These are phyloP conservation scores for Bassia scoparia DNA, from an alignment of 148 eudicot species.

Conservation along the genomic window DNA sequence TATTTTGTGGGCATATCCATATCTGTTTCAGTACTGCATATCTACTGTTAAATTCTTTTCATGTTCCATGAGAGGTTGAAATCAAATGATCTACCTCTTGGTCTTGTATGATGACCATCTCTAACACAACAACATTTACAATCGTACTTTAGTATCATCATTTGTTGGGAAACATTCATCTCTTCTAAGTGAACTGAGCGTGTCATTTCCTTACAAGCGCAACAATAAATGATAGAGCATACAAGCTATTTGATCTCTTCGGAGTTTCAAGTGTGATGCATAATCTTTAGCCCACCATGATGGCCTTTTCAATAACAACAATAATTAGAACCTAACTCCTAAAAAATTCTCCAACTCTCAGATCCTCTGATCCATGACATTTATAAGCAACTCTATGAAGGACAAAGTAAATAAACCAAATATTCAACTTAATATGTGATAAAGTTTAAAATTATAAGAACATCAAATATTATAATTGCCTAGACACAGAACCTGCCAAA, in stretches of 20 bases:
- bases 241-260: conserved; percentile 10
- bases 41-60: not conserved
- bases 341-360: conserved; percentile 22
- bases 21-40: not conserved
- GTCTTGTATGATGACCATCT: not conserved
- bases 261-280: conserved; percentile 6
- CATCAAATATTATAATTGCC: not conserved
- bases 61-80: not conserved
- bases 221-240: not conserved
- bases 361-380: not conserved
- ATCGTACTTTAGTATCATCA: not conserved
- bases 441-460: not conserved
- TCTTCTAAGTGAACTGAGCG: not conserved
- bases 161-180: not conserved
- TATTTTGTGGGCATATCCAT: not conserved
- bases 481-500: not conserved
- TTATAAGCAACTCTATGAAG: not conserved
- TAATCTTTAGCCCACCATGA: conserved; percentile 19
- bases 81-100: not conserved
- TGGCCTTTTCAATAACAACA: conserved; percentile 12
- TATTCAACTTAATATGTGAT: not conserved
- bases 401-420: not conserved
- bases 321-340: not conserved
- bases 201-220: not conserved
- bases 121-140: not conserved